These are phyloP conservation scores for Leccinum disarticulatum DNA, from an alignment of 768 basidiomycete species.

Conservation along the genomic window DNA sequence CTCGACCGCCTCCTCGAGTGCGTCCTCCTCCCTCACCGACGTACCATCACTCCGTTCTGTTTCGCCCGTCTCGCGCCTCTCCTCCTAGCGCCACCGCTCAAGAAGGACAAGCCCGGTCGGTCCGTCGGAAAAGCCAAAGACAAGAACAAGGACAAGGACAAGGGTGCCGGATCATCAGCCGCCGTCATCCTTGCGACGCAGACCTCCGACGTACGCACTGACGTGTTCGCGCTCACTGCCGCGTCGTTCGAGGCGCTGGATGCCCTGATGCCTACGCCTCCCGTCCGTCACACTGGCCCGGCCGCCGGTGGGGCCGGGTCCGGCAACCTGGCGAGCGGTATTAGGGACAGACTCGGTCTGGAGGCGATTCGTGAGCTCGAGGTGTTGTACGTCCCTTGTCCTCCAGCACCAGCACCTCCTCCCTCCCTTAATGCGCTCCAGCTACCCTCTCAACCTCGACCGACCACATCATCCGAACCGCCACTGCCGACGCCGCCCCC, in stretches of 20 bases:
- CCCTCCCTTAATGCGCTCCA: too few species aligned
- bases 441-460: too few species aligned
- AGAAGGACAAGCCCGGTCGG: conserved; percentile 4
- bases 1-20: conserved; percentile 23
- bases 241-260: too few species aligned
- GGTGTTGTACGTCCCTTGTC: conserved; percentile 14
- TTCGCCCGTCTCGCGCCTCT: conserved; percentile 16
- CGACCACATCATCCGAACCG: background rate
- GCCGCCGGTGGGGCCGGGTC: background rate
- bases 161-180: too few species aligned
- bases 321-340: conserved; percentile 1
- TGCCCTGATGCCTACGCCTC: conserved; percentile 2
- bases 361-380: conserved; percentile 30
- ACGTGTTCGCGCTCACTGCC: too few species aligned
- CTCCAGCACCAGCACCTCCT: background rate
- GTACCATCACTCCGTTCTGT: conserved; percentile 23
- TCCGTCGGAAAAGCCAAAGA: background rate
- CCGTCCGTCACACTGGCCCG: too few species aligned
- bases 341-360: conserved; percentile 28
- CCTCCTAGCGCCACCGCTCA: conserved; percentile 1
- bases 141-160: background rate
- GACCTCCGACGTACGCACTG: conserved; percentile 8
- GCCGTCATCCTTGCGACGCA: background rate
- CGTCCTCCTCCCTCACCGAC: conserved; percentile 23
- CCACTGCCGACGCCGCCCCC: background rate